Conservation (phyloP, 495 filamentous ascomycete species). For the Xylaria bambusicola region DNA sequence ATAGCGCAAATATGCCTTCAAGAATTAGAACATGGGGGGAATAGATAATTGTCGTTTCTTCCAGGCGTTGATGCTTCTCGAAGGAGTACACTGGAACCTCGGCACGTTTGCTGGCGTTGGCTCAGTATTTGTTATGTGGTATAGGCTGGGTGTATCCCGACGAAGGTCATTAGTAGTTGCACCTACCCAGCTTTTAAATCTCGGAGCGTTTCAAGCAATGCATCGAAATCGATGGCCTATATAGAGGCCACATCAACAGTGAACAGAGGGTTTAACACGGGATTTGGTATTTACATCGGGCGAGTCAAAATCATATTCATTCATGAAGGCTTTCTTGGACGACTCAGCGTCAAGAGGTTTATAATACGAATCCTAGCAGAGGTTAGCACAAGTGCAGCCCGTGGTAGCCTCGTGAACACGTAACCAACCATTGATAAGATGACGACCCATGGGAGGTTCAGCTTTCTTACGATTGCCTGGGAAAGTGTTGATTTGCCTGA, state of each 20-base stretch:
- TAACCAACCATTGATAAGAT: conserved; percentile 86
- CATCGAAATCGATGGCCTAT: conserved; percentile 89
- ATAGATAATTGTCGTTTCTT: conserved; percentile 83
- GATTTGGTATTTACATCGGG: conserved; percentile 56
- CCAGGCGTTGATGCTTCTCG: conserved; percentile 79
- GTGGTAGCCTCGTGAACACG: neutral
- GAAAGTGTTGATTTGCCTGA: conserved; percentile 97
- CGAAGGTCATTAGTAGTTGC: neutral
- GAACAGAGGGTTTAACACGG: neutral
- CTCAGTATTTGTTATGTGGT: conserved; percentile 9
- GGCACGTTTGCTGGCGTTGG: conserved; percentile 69
- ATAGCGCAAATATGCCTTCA: conserved; percentile 93
- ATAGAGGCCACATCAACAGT: conserved; percentile 20
- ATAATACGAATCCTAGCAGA: conserved; percentile 87
- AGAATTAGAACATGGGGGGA: conserved; percentile 94
- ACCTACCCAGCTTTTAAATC: conserved; percentile 90
- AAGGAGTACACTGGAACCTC: conserved; percentile 97
- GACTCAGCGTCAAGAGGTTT: conserved; percentile 77
- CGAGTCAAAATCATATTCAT: conserved; percentile 95
- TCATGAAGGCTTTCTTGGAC: conserved; percentile 73
- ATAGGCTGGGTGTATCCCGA: neutral
- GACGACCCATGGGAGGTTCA: conserved; percentile 96
- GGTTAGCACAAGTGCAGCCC: conserved; percentile 18
- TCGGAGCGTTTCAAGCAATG: conserved; percentile 73
- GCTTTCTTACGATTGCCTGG: conserved; percentile 80